phyloP scores from a whole-genome alignment of 345 rosid genomes.

The Crucihimalaya himalaica region DNA sequence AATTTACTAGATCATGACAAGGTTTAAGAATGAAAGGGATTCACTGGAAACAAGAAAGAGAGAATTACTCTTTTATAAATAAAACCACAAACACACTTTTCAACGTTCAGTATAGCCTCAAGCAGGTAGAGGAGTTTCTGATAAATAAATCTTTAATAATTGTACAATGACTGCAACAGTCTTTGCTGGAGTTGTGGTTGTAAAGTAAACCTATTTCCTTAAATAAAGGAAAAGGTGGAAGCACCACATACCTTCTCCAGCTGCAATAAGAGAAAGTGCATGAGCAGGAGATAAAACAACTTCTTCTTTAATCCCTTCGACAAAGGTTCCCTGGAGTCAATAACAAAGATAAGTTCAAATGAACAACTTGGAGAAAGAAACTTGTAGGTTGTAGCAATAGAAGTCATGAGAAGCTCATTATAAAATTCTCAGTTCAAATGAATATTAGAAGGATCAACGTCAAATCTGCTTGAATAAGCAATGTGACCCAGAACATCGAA shows the following conservation, averaged over 20 bases:
- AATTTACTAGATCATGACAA: conserved; percentile 7
- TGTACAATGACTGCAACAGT: conserved; percentile 7
- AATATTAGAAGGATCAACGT: conserved; percentile 17
- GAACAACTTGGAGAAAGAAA: conserved; percentile 2
- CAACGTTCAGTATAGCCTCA: not conserved
- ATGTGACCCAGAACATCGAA: not conserved
- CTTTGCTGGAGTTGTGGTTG: conserved; percentile 4
- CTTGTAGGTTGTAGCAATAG: conserved; percentile 16
- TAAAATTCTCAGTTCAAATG: conserved; percentile 2
- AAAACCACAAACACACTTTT: conserved; percentile 6
- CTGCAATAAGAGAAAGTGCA: conserved; percentile 95
- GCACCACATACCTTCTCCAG: conserved; percentile 87
- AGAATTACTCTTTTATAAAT: not conserved
- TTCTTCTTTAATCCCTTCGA: conserved; percentile 98
- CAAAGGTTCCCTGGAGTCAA: conserved; percentile 84
- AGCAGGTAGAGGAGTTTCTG: conserved; percentile 8
- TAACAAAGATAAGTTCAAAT: not conserved
- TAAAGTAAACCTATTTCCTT: conserved; percentile 20
- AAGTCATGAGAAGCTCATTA: conserved; percentile 2
- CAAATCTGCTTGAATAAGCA: conserved; percentile 15
- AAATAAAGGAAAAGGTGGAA: conserved; percentile 31
- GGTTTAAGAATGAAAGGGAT: conserved; percentile 18
- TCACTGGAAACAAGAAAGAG: conserved; percentile 12
- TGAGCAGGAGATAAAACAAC: conserved; percentile 99
- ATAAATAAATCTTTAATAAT: conserved; percentile 1